Percentiles rank a stretch among this genome's conserved stretches.
These are phyloP conservation scores for Roridomyces roridus DNA, from an alignment of 768 basidiomycete species.

Conservation along the genomic window DNA sequence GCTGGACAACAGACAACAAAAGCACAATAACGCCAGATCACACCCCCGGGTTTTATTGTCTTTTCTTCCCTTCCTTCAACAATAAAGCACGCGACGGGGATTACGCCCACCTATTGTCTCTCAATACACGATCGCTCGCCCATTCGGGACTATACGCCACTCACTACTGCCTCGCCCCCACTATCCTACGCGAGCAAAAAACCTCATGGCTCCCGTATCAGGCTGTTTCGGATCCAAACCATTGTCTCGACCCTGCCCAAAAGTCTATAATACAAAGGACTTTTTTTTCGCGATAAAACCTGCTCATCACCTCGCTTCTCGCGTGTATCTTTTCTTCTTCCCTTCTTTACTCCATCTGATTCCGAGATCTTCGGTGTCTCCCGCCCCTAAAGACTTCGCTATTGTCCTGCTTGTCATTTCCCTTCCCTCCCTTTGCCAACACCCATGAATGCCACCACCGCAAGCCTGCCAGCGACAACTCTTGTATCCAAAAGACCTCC, in stretches of 20 bases:
- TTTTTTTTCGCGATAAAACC: background rate
- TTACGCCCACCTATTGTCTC: constrained; percentile 17
- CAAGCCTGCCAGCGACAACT: background rate
- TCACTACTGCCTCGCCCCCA: background rate
- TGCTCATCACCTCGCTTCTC: background rate
- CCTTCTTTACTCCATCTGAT: constrained; percentile 8
- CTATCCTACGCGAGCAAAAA: background rate
- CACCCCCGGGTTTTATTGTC: constrained; percentile 13
- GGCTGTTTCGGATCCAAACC: constrained; percentile 13
- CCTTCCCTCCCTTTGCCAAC: background rate
- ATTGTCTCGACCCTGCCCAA: constrained; percentile 12
- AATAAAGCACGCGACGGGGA: constrained; percentile 12
- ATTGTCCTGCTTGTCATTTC: constrained; percentile 6
- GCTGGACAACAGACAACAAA: background rate
- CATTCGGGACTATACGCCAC: constrained; percentile 12
- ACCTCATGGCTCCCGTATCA: background rate
- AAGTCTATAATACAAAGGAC: constrained; percentile 6
- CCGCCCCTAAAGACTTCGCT: constrained; percentile 3
- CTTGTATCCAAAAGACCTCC: constrained; percentile 7
- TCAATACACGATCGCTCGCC: constrained; percentile 12
- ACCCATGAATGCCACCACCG: constrained; percentile 5
- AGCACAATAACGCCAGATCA: constrained; percentile 22
- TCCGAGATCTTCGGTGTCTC: constrained; percentile 8
- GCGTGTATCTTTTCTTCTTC: background rate
- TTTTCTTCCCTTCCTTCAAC: constrained; percentile 3